These are phyloP conservation scores for Pichia sp. DNA, from an alignment of 1,139 yeast species.

Conservation along the genomic window DNA sequence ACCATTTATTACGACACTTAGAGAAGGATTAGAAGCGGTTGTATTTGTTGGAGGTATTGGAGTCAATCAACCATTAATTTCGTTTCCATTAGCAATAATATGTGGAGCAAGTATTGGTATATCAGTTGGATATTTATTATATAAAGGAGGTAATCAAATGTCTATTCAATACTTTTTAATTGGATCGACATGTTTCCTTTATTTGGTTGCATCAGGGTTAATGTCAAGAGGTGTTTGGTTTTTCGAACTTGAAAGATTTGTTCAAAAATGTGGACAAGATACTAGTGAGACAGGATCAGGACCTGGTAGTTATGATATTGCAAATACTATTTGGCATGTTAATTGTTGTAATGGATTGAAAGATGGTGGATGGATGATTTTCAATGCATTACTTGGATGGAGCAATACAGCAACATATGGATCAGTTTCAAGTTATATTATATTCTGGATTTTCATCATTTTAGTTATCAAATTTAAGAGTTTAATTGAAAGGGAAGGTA, in stretches of 20 bases:
- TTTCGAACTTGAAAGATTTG: constrained; percentile 64
- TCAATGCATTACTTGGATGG: constrained; percentile 94
- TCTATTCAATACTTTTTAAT: constrained; percentile 77
- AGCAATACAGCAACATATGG: constrained; percentile 93
- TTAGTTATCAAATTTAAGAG: constrained; percentile 42
- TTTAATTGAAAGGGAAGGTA: constrained; percentile 58
- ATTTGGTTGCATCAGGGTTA: constrained; percentile 82
- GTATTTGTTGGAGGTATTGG: constrained; percentile 91
- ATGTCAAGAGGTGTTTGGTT: constrained; percentile 90
- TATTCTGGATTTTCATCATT: constrained; percentile 68
- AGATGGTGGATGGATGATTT: constrained; percentile 89
- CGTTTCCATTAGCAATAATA: constrained; percentile 79
- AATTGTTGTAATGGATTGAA: constrained; percentile 91
- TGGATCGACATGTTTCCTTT: constrained; percentile 76
- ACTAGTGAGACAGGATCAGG: constrained; percentile 87
- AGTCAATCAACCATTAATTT: constrained; percentile 61
- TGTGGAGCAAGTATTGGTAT: constrained; percentile 64
- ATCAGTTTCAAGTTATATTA: constrained; percentile 68
- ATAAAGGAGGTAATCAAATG: constrained; percentile 70
- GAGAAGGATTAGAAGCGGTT: constrained; percentile 91
- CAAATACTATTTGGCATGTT: constrained; percentile 85
- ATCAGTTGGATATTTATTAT: constrained; percentile 57
- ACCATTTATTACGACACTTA: constrained; percentile 74
- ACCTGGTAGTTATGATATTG: constrained; percentile 87
- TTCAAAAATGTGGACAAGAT: constrained; percentile 69